These are phyloP conservation scores for Saururus chinensis DNA, from an alignment of 164 flowering plant species.

Conservation along the genomic window DNA sequence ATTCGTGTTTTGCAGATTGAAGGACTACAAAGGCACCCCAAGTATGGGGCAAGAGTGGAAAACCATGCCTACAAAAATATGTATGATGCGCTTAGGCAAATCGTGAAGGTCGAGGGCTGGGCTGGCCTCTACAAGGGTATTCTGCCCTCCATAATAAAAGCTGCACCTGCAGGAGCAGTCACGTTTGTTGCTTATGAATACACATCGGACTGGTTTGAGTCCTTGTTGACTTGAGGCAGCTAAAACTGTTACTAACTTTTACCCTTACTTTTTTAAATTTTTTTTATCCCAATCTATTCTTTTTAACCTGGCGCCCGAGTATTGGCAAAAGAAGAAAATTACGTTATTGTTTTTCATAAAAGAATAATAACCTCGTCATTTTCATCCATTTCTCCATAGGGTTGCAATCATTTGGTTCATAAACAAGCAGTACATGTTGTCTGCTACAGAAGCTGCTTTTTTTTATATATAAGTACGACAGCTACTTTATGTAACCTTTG, in stretches of 20 bases:
- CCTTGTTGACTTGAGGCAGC: constrained; percentile 27
- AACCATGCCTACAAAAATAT: constrained; percentile 57
- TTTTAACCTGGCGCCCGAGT: neutral
- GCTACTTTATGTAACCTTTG: no score
- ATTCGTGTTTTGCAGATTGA: constrained; percentile 44
- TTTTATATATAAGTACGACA: no score
- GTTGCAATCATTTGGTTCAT: no score
- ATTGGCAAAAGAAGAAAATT: neutral
- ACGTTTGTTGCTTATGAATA: constrained; percentile 88
- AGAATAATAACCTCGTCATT: neutral
- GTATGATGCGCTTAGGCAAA: constrained; percentile 54
- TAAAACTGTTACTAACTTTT: neutral
- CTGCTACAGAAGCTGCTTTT: no score
- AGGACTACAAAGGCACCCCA: constrained; percentile 82
- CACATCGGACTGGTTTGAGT: constrained; percentile 72
- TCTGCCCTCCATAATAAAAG: constrained; percentile 82
- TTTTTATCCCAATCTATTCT: neutral
- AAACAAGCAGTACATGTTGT: no score
- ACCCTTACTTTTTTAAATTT: neutral
- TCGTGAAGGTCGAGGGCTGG: constrained; percentile 57
- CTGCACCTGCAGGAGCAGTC: constrained; percentile 98
- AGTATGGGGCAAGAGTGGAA: constrained; percentile 84
- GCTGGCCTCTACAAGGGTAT: constrained; percentile 92
- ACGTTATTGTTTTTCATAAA: neutral
- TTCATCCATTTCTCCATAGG: no score